phyloP scores from a whole-genome alignment of 768 basidiomycete species.

The Xerocomus spinulosus region DNA sequence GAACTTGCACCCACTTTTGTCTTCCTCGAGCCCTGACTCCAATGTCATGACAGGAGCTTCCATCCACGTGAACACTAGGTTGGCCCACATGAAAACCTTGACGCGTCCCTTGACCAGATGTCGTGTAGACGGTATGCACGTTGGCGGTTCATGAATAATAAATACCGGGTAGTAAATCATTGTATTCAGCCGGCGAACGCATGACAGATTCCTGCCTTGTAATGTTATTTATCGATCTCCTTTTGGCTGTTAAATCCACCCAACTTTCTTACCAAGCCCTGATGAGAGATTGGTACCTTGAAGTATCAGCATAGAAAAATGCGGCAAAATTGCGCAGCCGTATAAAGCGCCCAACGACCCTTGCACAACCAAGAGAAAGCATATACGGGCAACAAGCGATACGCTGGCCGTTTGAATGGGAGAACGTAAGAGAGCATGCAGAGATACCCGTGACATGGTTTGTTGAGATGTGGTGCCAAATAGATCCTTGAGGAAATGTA shows the following conservation, averaged over 20 bases:
- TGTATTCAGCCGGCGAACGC: not conserved
- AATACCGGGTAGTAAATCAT: not conserved
- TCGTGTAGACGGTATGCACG: constrained; percentile 5
- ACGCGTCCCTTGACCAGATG: not conserved
- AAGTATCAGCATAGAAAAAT: not conserved
- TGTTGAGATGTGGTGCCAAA: not conserved
- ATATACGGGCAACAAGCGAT: not conserved
- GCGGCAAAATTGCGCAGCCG: not conserved
- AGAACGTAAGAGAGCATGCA: not conserved
- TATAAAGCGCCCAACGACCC: constrained; percentile 8
- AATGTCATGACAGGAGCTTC: constrained; percentile 39
- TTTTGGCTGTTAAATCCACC: constrained; percentile 4
- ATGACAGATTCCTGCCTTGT: not conserved
- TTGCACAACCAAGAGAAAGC: not conserved
- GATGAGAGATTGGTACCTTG: not conserved
- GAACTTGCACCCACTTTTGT: constrained; percentile 52
- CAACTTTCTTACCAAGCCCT: constrained; percentile 6
- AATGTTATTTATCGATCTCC: not conserved
- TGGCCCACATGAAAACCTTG: not conserved
- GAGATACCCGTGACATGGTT: not conserved
- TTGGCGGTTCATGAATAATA: constrained; percentile 11
- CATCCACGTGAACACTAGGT: constrained; percentile 31
- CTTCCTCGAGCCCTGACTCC: constrained; percentile 41
- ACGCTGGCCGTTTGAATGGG: not conserved
- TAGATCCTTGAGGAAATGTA: constrained; percentile 1